A percentile compares a stretch with the other conserved stretches of the same genome.
Conservation (phyloP, 2,329 filamentous ascomycete genomes). For the Trichoderma koningiopsis region DNA sequence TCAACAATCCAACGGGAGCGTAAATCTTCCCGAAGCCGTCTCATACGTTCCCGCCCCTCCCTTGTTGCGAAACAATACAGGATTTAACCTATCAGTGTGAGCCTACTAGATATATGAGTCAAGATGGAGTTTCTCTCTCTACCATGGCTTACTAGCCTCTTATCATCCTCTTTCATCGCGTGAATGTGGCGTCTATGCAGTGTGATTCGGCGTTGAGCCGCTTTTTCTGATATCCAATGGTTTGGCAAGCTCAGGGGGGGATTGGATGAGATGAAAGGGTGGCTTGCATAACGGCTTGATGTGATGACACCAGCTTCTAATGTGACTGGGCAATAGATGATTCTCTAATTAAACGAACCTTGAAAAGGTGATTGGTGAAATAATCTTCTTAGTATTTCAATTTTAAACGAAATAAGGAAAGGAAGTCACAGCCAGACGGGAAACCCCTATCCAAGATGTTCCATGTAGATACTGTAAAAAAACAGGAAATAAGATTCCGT, state of each 20-base stretch:
- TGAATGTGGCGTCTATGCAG: not conserved
- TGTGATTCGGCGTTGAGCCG: not conserved
- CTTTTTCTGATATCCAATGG: not conserved
- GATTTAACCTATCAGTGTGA: not conserved
- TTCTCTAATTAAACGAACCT: not conserved
- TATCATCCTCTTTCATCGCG: not conserved
- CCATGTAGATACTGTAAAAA: not conserved
- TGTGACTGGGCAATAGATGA: not conserved
- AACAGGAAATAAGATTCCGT: not conserved
- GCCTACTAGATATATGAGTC: not conserved
- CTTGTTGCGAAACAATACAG: not conserved
- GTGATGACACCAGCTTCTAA: not conserved
- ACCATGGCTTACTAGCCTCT: not conserved
- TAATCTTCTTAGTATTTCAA: not conserved
- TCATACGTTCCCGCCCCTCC: not conserved
- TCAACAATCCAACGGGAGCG: not conserved
- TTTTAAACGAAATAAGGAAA: not conserved
- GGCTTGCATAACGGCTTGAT: conserved; percentile 12
- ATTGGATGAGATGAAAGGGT: not conserved
- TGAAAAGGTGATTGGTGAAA: not conserved
- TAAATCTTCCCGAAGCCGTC: not conserved
- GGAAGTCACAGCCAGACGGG: not conserved
- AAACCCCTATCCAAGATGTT: not conserved
- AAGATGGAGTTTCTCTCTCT: not conserved
- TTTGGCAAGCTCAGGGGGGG: not conserved